Conservation (phyloP, 1,284 basidiomycete genomes). For the Mycena sp. region DNA sequence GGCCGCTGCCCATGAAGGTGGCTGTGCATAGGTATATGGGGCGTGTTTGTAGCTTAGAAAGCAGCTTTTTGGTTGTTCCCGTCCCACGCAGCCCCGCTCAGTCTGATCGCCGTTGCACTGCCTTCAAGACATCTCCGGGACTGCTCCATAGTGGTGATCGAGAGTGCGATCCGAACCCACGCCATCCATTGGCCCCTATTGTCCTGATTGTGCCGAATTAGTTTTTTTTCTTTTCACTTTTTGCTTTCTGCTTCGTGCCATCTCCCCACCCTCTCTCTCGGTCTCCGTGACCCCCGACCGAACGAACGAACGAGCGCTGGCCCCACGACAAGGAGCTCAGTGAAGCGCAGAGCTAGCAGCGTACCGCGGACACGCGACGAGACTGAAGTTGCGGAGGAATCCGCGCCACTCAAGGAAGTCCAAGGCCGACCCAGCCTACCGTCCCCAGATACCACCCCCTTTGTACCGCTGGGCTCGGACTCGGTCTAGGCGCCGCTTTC, state of each 20-base stretch:
- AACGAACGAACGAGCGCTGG: background rate
- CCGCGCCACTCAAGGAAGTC: background rate
- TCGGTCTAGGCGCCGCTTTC: too few species aligned
- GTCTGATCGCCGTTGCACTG: too few species aligned
- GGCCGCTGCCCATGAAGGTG: too few species aligned
- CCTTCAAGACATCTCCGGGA: too few species aligned
- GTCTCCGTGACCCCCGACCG: background rate
- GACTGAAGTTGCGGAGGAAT: background rate
- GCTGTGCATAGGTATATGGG: too few species aligned
- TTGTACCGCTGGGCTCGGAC: too few species aligned
- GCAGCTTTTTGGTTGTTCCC: too few species aligned
- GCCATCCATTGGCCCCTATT: background rate
- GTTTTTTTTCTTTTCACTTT: background rate
- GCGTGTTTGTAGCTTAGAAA: too few species aligned
- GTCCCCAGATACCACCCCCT: too few species aligned
- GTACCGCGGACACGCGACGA: background rate
- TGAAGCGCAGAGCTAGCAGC: background rate
- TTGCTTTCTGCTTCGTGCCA: background rate
- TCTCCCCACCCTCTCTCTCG: too few species aligned
- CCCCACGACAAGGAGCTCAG: background rate
- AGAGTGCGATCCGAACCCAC: background rate
- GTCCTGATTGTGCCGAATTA: background rate
- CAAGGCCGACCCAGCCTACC: too few species aligned
- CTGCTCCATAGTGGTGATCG: background rate
- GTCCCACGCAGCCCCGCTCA: too few species aligned